A percentile compares a stretch with the other conserved stretches of the same genome.
phyloP scores from a whole-genome alignment of 2,329 filamentous ascomycete species.

The Colletotrichum magnum region DNA sequence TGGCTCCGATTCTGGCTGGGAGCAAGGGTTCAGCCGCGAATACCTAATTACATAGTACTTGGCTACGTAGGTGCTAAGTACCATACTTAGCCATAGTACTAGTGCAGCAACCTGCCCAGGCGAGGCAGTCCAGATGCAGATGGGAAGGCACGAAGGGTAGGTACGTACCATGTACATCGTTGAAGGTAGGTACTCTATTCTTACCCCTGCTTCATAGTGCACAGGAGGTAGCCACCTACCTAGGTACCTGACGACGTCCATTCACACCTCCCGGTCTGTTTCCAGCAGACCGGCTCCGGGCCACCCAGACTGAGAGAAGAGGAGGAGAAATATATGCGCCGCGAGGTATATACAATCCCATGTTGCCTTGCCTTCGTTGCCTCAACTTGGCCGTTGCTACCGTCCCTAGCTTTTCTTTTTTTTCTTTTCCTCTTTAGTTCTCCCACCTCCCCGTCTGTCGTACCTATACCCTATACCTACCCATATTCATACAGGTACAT shows the following conservation, averaged over 20 bases:
- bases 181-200: slow-evolving; percentile 28
- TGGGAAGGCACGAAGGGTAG: slow-evolving; percentile 9
- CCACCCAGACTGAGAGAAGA: not conserved
- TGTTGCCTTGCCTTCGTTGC: slow-evolving; percentile 46
- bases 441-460: slow-evolving; percentile 3
- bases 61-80: too few relatives aligned
- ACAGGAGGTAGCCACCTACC: slow-evolving; percentile 31
- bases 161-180: not conserved
- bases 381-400: slow-evolving; percentile 23
- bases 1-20: not conserved
- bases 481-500: too few relatives aligned
- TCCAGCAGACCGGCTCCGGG: slow-evolving; percentile 29
- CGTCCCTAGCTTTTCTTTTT: slow-evolving; percentile 15
- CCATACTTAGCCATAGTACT: too few relatives aligned
- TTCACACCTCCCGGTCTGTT: slow-evolving; percentile 43
- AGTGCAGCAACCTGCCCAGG: slow-evolving; percentile 16
- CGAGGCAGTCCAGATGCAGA: slow-evolving; percentile 26
- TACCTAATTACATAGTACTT: not conserved
- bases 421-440: slow-evolving; percentile 1
- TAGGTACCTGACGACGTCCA: slow-evolving; percentile 43
- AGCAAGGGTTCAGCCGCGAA: slow-evolving; percentile 39
- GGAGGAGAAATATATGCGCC: slow-evolving; percentile 16
- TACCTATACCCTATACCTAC: not conserved
- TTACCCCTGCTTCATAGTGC: slow-evolving; percentile 45
- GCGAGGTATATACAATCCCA: slow-evolving; percentile 46